phyloP scores from a whole-genome alignment of 2,329 filamentous ascomycete genomes.

The Colletotrichum camelliae region DNA sequence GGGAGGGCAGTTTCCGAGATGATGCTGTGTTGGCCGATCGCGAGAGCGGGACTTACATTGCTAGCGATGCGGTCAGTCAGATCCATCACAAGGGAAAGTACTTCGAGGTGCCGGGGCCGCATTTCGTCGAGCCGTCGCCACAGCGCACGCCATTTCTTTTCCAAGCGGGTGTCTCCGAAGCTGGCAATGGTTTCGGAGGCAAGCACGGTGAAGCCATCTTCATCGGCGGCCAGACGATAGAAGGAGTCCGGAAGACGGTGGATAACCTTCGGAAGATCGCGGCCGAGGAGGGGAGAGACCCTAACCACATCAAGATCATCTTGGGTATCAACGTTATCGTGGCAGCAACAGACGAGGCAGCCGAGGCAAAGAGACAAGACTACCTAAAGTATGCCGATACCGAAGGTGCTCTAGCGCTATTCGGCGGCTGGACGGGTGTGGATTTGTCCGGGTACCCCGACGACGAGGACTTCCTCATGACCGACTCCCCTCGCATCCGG shows the following conservation, averaged over 20 bases:
- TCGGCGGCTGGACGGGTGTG: constrained; percentile 52
- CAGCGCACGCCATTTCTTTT: constrained; percentile 70
- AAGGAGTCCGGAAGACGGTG: constrained; percentile 44
- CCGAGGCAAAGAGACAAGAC: constrained; percentile 45
- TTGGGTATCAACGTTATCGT: constrained; percentile 48
- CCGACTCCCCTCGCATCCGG: constrained; percentile 43
- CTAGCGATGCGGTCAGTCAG: constrained; percentile 55
- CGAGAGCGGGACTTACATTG: constrained; percentile 52
- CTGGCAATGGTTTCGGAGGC: not conserved
- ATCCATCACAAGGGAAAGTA: constrained; percentile 69
- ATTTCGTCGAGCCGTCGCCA: constrained; percentile 65
- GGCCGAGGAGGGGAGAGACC: constrained; percentile 39
- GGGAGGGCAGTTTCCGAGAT: constrained; percentile 50
- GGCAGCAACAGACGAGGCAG: constrained; percentile 47
- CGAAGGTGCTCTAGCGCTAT: constrained; percentile 47
- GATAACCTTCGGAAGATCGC: constrained; percentile 45
- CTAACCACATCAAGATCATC: constrained; percentile 45
- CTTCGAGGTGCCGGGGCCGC: constrained; percentile 62
- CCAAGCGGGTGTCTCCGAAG: constrained; percentile 47
- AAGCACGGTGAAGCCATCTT: constrained; percentile 39
- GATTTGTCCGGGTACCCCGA: constrained; percentile 46
- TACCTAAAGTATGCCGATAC: constrained; percentile 46
- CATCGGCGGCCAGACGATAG: constrained; percentile 46
- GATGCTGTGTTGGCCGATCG: constrained; percentile 64
- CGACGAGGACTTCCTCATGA: constrained; percentile 50